Conservation (phyloP, 192 early-diverging fungal genomes). For the Backusella luteola region DNA sequence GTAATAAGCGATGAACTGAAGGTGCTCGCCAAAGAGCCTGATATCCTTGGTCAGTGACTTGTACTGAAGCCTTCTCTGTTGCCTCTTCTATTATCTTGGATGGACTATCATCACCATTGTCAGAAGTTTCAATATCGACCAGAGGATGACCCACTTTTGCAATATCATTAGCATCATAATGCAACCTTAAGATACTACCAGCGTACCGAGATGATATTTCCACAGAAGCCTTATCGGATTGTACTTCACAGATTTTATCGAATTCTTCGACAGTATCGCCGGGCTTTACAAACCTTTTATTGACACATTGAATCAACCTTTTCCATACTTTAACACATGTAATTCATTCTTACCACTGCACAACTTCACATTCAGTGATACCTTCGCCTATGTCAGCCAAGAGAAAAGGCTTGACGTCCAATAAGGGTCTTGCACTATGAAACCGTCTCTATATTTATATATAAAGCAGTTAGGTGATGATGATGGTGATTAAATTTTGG, state of each 20-base stretch:
- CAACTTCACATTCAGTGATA: slow-evolving; percentile 96
- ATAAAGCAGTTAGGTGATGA: too few species aligned
- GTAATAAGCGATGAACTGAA: slow-evolving; percentile 85
- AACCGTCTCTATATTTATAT: neutral
- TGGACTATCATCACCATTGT: slow-evolving; percentile 1
- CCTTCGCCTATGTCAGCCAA: slow-evolving; percentile 98
- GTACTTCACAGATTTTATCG: slow-evolving; percentile 94
- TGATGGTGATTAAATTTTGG: too few species aligned
- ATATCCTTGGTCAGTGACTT: neutral
- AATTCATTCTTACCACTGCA: slow-evolving; percentile 77
- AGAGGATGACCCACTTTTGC: slow-evolving; percentile 89
- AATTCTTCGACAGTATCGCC: slow-evolving; percentile 91
- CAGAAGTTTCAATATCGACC: slow-evolving; percentile 38
- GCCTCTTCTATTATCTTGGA: neutral
- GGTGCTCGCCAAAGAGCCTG: slow-evolving; percentile 70
- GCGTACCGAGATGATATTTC: slow-evolving; percentile 96
- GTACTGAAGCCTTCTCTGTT: neutral
- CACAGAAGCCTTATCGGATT: slow-evolving; percentile 98
- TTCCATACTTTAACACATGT: neutral
- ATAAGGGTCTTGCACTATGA: neutral
- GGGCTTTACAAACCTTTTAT: slow-evolving; percentile 86
- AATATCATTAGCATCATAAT: slow-evolving; percentile 86
- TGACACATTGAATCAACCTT: neutral
- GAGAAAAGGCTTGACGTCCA: slow-evolving; percentile 64
- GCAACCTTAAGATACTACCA: slow-evolving; percentile 76